Base-by-base conservation (phyloP, 2,329 filamentous ascomycete genomes). In the Exophiala oligosperma region DNA sequence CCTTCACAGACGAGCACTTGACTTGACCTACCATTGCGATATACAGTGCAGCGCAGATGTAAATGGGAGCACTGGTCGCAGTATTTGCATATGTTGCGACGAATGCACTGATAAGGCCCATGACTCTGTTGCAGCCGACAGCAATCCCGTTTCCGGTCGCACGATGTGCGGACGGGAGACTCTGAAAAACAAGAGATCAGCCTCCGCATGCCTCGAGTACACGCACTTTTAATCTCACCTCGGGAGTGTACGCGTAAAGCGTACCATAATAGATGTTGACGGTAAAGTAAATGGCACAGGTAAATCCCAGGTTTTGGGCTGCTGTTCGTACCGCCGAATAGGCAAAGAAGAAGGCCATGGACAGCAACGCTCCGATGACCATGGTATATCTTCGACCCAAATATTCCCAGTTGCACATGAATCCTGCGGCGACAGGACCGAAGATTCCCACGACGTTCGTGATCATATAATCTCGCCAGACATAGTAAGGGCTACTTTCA, bases 401-500 rank as follows among this genome's bases (percentile, higher is more conserved):
- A 0, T 74, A 72, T 0, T 84, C 88, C 17, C 88, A 68, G 69
- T 93, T 89, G 26, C 93, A 88, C 0, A 92, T 77, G 1, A 80
- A 69, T 0, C 87, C 89, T 8, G 89, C 90, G 1, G 91, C 65
- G 0, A 93, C 71, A 0, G 88, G 88, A 0, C 90, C 90, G 0
- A 90, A 90, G 0, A 94, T 78, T 0, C 87, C 89, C 57, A 91
- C 80, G 0, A 83, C 80, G 4, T 89, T 86, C 56, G 91, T 89
- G 67, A 93, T 90, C n/a, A 91, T 79, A 8, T 86, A 88, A 75
- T 93, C 92, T 14, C 90, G 84, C 72, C 92, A 93, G 0, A 87
- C 91, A 41, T 88, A 76, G 65, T 89, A 88, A 0, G 87, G 90
- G 44, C 85, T 88, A 7, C 87, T 85, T 63, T 92, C 88, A 14